Percentiles rank a stretch among this genome's conserved stretches.
These are phyloP conservation scores for Coemansia sp. DNA, from an alignment of 192 early-diverging fungal species.

Conservation along the genomic window DNA sequence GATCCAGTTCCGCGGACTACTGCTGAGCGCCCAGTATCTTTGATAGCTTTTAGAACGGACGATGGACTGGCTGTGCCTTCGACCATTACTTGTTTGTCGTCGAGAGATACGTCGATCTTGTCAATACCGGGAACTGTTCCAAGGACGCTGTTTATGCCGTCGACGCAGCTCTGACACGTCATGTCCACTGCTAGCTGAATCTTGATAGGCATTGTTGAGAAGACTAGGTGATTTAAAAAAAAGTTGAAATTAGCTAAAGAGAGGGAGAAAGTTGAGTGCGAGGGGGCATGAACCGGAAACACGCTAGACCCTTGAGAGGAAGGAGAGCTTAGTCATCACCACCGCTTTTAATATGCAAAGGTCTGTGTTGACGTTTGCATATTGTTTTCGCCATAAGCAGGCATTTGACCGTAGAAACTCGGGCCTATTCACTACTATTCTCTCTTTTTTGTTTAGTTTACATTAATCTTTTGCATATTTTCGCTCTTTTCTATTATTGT, in stretches of 20 bases:
- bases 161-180: slow-evolving; percentile 81
- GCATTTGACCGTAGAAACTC: background rate
- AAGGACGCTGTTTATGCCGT: slow-evolving; percentile 68
- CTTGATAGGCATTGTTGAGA: slow-evolving; percentile 42
- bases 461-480: background rate
- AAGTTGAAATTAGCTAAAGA: background rate
- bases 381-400: background rate
- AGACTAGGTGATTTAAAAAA: background rate
- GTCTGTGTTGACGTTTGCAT: background rate
- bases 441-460: no score
- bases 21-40: slow-evolving; percentile 71
- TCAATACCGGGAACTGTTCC: slow-evolving; percentile 61
- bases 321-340: background rate
- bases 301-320: background rate
- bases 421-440: background rate
- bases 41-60: slow-evolving; percentile 63
- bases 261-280: no score
- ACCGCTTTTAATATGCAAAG: background rate
- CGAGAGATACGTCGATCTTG: slow-evolving; percentile 68
- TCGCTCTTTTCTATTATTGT: background rate
- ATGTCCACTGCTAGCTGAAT: slow-evolving; percentile 88
- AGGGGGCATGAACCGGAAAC: background rate
- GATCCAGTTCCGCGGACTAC: slow-evolving; percentile 81
- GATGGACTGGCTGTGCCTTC: slow-evolving; percentile 65
- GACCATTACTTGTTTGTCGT: slow-evolving; percentile 74